Base-by-base conservation (phyloP, 495 filamentous ascomycete species). In the Durotheca rogersii region DNA sequence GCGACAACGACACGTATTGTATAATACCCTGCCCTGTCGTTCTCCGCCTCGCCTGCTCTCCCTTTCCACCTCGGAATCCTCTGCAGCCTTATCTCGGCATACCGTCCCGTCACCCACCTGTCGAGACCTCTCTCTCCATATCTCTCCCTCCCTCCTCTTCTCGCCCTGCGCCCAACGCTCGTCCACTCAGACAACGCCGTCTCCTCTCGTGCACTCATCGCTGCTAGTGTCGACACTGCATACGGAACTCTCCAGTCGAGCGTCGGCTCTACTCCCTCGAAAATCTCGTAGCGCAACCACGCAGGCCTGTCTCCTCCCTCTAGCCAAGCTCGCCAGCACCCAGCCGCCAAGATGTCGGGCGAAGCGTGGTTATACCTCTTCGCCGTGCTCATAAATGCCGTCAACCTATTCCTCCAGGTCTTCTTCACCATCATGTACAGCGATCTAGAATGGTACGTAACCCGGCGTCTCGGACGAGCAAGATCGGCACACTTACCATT, bases 341-440 rank as follows among this genome's bases (percentile, higher is more conserved):
- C 46, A 61, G 42, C 60, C 35, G 53, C 72, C 76, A 94, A 74
- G 53, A 98, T 98, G 92, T 96, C 92, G 60, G 92, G 92, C 66
- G 92, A 98, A 83, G 93, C 92, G 74, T 98, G 92, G 94, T 81
- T 99, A 68, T 99, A 95, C 79, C 86, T 99, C 61, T 80, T 99
- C 71, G 86, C 93, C 73, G 94, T 99, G 72, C 81, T 99, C 68
- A 93, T 99, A 77, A 99, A 99, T 80, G 94, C 94, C 75, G 93
- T 97, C 83, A 99, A 99, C 81, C 82, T 99, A 58, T 99, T 99
- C 73, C 82, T 99, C 40, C 94, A 99, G 74, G 94, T 99, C 47
- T 99, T 99, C 80, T 99, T 99, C 80, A 99, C 94, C 31, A 99
- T 99, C 60, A 99, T 99, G 94, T 99, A 96, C 74, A 94, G 88